Base-by-base conservation (phyloP, 2,329 filamentous ascomycete genomes). In the Hypoxylon sp. region DNA sequence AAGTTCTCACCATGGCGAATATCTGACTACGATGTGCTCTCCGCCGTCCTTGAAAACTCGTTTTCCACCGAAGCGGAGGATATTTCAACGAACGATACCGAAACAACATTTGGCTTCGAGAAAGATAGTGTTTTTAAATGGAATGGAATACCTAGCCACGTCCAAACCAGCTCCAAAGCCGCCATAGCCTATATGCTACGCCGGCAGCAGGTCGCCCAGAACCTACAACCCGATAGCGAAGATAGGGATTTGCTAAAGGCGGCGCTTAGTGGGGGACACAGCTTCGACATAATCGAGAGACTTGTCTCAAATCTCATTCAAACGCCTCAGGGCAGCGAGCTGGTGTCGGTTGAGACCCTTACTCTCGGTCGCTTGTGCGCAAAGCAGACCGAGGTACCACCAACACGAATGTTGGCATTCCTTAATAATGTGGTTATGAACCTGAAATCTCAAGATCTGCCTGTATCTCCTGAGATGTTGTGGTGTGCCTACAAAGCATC, bases 21-120 rank as follows among this genome's bases (percentile, higher is more conserved):
- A 26, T 68, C 63, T n/a, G 67, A 73, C 35, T 63, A 72, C 35
- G 78, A 81, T 57, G 53, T 80, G 15, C 62, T 79, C 42, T 72
- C 71, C 7, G 66, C 65, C 11, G 71, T 74, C 9, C 63, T 80
- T 6, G 27, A 55, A 16, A 57, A 47, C 23, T 9, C 26, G n/a
- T 15, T 31, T 23, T 16, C 16, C 21, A 38, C 15, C 11, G 17
- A 49, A 3, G 9, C 4, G 5, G 31, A 23, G 3, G 20, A 19
- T 6, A 21, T 11, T 13, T 4, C 15, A 7, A 7, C 19, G 9
- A 36, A 29, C 6, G 8, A 23, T 20, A 17, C 25, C 7, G 8
- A 20, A 35, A 15, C 8, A 7, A 5, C 7, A 16, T 17, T 31
- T 12, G 23, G 27, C 3, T 8, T 45, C 17, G 31, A 17, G 5